Evolutionary conservation across 2,329 filamentous ascomycete species (phyloP), one percentile per base, ranked within the genome.

Genomic region (Paraconiothyrium sp.): DNA sequence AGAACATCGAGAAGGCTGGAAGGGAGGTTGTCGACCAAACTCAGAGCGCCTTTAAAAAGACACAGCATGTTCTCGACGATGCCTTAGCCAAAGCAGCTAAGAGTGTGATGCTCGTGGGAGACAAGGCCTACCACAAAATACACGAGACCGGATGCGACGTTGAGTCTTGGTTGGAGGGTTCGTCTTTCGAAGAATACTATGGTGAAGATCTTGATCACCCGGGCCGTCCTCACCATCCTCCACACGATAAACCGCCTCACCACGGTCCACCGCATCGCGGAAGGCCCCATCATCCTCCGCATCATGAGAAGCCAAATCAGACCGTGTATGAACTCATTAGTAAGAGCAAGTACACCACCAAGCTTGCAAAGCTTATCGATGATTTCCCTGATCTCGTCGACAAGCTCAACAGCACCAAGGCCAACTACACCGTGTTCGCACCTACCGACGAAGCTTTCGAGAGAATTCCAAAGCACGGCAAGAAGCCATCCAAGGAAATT

Each of bases 241-340:
- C 71, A 37, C 73, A 72, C 34, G 70, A 62, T 32, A 51, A 54
- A 10, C 66, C 64, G 7, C 71, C 67, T 59, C 59, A 77, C 50
- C 66, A 70, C 6, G 67, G 65, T 24, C 75, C 74, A 52, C 78
- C 76, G 20, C 78, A 77, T 50, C 72, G 75, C 44, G 75, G 78
- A 52, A 70, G 73, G 44, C 76, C 78, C 39, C 76, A 77, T 37
- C 78, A 81, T 59, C 75, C 71, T 41, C 70, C 69, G 14, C 75
- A 78, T 37, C 77, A 83, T 65, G 76, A 75, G 52, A 80, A 81
- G 63, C 82, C 86, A 6, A 90, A 93, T 73, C 80, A 85, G 73
- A 96, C 93, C 22, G 86, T 97, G 48, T 97, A 94, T 79, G 83
- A 97, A 78, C 81, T 94, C 62, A 92, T 97, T 77, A 82, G 86